phyloP scores from a whole-genome alignment of 192 early-diverging fungal species.

The Backusella liffmaniae region DNA sequence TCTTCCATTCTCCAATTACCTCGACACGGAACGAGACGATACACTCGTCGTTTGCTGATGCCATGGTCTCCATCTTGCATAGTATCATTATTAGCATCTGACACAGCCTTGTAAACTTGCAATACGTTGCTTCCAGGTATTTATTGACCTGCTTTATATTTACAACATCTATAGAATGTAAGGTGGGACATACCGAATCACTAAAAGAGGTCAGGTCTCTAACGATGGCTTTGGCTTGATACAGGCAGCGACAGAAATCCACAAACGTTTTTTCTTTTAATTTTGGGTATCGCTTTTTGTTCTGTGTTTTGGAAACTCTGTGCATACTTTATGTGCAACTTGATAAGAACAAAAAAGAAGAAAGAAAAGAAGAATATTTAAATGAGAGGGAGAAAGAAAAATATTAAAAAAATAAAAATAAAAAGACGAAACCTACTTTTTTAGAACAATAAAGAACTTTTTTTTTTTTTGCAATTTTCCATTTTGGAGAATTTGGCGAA shows the following conservation, averaged over 20 bases:
- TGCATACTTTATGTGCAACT: not conserved
- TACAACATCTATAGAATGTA: slow-evolving; percentile 3
- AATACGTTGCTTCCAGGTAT: slow-evolving; percentile 22
- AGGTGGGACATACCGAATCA: slow-evolving; percentile 14
- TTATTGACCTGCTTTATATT: slow-evolving; percentile 14
- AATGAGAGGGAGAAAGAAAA: not conserved
- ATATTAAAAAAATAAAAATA: not conserved
- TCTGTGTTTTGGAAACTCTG: not conserved
- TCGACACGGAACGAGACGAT: slow-evolving; percentile 25
- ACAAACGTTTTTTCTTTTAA: slow-evolving; percentile 19
- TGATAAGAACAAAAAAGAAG: not conserved
- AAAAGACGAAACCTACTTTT: not conserved
- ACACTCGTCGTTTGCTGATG: slow-evolving; percentile 12
- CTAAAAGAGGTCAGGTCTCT: slow-evolving; percentile 22
- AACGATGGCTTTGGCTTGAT: slow-evolving; percentile 31
- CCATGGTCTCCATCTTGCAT: slow-evolving; percentile 11
- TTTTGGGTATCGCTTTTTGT: not conserved
- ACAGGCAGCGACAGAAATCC: slow-evolving; percentile 26
- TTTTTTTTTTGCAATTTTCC: not conserved
- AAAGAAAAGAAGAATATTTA: slow-evolving; percentile 1
- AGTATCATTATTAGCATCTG: slow-evolving; percentile 26
- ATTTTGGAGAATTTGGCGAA: not conserved
- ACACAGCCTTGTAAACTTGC: slow-evolving; percentile 27
- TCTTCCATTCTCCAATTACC: slow-evolving; percentile 23
- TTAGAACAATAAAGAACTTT: slow-evolving; percentile 2